Evolutionary conservation across 306 rosid genomes (phyloP).

Genomic region (Nissolia schottii): DNA sequence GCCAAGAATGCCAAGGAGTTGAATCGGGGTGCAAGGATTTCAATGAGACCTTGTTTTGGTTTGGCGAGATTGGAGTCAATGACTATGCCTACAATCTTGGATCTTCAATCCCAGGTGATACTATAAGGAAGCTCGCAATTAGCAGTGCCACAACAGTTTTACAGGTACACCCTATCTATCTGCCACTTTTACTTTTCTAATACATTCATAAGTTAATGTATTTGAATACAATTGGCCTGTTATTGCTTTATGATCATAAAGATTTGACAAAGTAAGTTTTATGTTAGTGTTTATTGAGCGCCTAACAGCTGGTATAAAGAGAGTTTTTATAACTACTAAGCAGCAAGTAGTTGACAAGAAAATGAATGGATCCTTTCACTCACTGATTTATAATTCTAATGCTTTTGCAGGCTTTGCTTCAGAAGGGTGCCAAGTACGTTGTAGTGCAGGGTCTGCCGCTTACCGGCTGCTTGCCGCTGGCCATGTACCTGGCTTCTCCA

Average conservation of each 20-base stretch:
- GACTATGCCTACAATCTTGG: conserved; percentile 89
- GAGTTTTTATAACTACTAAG: too few relatives aligned
- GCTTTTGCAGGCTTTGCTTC: conserved; percentile 54
- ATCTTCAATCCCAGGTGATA: conserved; percentile 48
- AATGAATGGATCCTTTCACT: background rate
- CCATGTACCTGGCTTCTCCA: conserved; percentile 57
- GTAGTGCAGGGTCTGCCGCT: conserved; percentile 76
- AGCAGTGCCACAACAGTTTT: conserved; percentile 41
- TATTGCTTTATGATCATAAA: too few relatives aligned
- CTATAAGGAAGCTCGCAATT: conserved; percentile 54
- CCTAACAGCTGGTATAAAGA: too few relatives aligned
- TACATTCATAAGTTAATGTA: too few relatives aligned
- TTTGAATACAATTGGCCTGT: too few relatives aligned
- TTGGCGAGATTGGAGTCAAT: conserved; percentile 97
- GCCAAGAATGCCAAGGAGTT: conserved; percentile 36
- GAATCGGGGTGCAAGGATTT: conserved; percentile 37
- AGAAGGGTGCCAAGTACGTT: conserved; percentile 82
- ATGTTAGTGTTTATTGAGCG: too few relatives aligned
- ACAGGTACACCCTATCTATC: too few relatives aligned
- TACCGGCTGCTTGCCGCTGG: conserved; percentile 67
- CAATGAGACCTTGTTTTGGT: conserved; percentile 76
- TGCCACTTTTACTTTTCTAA: too few relatives aligned
- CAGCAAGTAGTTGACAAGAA: background rate
- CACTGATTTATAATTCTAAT: background rate
- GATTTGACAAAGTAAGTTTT: too few relatives aligned